phyloP scores from a whole-genome alignment of 768 basidiomycete genomes.

The Hirschioporus abietinus region DNA sequence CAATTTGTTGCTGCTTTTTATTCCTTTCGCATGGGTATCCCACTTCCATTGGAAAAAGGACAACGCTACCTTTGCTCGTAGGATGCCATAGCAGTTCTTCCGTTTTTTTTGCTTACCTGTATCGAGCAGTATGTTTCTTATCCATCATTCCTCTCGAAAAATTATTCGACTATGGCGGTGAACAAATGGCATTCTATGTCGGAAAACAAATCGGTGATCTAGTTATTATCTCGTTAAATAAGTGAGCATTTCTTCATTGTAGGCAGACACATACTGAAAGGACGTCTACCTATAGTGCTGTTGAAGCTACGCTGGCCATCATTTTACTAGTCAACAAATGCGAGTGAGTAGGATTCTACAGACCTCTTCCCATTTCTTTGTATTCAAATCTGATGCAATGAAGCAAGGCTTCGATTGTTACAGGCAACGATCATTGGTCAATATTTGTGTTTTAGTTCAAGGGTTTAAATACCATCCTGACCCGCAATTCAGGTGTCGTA shows the following conservation, averaged over 20 bases:
- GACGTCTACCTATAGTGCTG: conserved; percentile 35
- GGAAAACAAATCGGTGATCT: conserved; percentile 60
- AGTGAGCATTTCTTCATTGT: conserved; percentile 34
- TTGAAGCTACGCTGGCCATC: conserved; percentile 69
- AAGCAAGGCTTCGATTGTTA: conserved; percentile 49
- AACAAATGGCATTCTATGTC: conserved; percentile 50
- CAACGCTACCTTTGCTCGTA: conserved; percentile 37
- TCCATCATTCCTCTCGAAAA: conserved; percentile 62
- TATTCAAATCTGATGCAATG: neutral
- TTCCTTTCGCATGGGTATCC: conserved; percentile 57
- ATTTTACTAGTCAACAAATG: conserved; percentile 52
- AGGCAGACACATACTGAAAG: neutral
- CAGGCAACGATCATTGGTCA: conserved; percentile 65
- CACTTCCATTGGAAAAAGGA: conserved; percentile 39
- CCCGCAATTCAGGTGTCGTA: conserved; percentile 49
- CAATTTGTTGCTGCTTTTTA: conserved; percentile 50
- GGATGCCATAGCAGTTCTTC: neutral
- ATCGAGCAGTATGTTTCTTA: conserved; percentile 52
- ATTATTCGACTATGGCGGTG: conserved; percentile 61
- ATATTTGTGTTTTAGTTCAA: conserved; percentile 5
- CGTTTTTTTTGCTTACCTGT: neutral
- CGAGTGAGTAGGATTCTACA: conserved; percentile 44
- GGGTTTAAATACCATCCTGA: neutral
- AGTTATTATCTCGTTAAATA: conserved; percentile 57
- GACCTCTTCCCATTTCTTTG: neutral